phyloP scores from a whole-genome alignment of 306 rosid genomes.

The Cucurbita ficifolia region DNA sequence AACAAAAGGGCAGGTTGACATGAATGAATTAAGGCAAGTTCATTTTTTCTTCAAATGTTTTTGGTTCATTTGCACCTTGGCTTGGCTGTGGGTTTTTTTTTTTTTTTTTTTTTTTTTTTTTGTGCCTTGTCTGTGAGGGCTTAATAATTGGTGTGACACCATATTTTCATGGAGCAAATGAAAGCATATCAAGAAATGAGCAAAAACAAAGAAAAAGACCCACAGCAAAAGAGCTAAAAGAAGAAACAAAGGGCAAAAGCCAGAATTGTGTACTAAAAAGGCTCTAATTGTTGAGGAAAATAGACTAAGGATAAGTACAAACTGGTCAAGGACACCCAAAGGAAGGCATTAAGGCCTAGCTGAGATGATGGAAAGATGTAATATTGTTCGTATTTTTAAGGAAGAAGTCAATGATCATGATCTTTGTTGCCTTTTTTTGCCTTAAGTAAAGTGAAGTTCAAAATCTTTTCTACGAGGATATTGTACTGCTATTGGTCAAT shows the following conservation, averaged over 20 bases:
- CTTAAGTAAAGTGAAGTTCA: neutral
- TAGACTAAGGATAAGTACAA: neutral
- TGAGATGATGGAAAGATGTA: neutral
- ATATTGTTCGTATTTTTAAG: neutral
- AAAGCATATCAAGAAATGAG: neutral
- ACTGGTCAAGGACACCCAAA: neutral
- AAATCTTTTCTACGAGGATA: neutral
- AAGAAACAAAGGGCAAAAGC: neutral
- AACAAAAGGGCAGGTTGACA: conserved; percentile 80
- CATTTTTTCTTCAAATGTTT: conserved; percentile 4
- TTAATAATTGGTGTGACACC: neutral
- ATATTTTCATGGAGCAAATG: neutral
- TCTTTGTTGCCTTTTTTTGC: neutral
- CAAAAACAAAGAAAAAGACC: neutral
- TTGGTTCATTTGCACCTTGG: neutral
- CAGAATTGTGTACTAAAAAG: neutral
- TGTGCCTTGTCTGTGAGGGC: neutral
- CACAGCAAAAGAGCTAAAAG: neutral
- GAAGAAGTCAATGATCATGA: neutral
- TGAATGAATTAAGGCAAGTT: conserved; percentile 70
- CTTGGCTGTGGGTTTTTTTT: neutral
- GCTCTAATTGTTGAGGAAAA: neutral
- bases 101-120: neutral
- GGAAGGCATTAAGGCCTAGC: neutral
- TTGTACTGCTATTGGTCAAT: neutral